phyloP scores from a whole-genome alignment of 2,329 filamentous ascomycete species.

The Diaporthe citri region DNA sequence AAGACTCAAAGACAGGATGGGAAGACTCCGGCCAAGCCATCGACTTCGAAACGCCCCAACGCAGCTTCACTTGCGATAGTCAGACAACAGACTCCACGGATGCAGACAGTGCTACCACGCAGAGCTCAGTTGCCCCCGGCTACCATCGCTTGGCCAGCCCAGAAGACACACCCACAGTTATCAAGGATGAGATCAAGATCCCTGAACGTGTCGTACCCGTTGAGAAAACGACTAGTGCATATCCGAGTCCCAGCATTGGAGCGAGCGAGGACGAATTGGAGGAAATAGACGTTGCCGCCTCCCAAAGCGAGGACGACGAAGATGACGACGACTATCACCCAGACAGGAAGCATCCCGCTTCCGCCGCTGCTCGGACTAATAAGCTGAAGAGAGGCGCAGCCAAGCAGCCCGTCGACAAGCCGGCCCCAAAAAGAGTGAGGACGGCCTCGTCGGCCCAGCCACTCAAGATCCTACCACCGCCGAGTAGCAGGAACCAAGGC shows the following conservation, averaged over 20 bases:
- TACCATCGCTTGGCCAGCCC: conserved; percentile 45
- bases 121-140: conserved; percentile 39
- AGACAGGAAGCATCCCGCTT: not conserved
- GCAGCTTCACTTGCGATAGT: conserved; percentile 51
- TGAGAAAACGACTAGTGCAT: not conserved
- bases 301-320: conserved; percentile 31
- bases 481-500: conserved; percentile 30
- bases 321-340: conserved; percentile 38
- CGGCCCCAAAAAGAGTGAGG: conserved; percentile 29
- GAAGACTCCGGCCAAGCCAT: conserved; percentile 46
- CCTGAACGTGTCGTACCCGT: not conserved
- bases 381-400: conserved; percentile 44
- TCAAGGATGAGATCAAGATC: conserved; percentile 36
- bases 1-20: conserved; percentile 46
- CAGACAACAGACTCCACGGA: conserved; percentile 45
- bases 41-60: conserved; percentile 45
- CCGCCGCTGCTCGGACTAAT: conserved; percentile 30
- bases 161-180: conserved; percentile 41
- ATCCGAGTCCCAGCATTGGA: conserved; percentile 37
- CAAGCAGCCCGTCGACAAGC: conserved; percentile 23
- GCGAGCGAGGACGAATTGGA: conserved; percentile 37
- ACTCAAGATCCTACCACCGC: conserved; percentile 35
- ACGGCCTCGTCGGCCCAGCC: conserved; percentile 38
- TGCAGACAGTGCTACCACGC: conserved; percentile 41
- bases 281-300: conserved; percentile 26